Evolutionary conservation across 176 grass and related monocot genomes (phyloP).

Genomic region (Musa schizocarpa): DNA sequence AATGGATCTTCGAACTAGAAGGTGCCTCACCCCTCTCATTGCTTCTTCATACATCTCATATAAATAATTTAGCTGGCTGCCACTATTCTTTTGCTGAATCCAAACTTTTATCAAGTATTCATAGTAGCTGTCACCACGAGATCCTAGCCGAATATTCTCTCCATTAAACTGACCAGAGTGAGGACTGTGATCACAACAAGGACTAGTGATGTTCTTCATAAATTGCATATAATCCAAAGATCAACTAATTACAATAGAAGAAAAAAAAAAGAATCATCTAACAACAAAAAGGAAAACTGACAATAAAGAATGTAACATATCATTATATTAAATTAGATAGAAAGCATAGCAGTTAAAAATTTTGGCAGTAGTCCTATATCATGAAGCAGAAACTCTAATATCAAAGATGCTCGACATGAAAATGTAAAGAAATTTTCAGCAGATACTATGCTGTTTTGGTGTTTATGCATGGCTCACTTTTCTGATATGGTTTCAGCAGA

Average conservation of each 20-base stretch:
- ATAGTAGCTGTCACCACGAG: constrained; percentile 98
- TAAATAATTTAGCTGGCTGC: constrained; percentile 63
- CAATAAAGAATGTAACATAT: not conserved
- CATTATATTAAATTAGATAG: not conserved
- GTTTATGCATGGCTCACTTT: too few relatives aligned
- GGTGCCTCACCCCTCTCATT: constrained; percentile 88
- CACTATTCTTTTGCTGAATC: constrained; percentile 65
- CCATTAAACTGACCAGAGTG: constrained; percentile 77
- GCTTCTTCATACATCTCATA: constrained; percentile 89
- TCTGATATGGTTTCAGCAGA: too few relatives aligned
- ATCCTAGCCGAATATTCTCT: constrained; percentile 92
- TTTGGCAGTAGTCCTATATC: not conserved
- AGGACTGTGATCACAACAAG: constrained; percentile 54
- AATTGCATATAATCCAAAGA: constrained; percentile 6
- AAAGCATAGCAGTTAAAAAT: not conserved
- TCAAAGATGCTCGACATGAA: too few relatives aligned
- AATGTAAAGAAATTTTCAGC: too few relatives aligned
- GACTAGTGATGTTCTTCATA: constrained; percentile 17
- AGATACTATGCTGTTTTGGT: too few relatives aligned
- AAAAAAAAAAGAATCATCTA: too few relatives aligned
- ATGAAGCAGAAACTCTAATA: too few relatives aligned
- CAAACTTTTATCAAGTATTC: constrained; percentile 95
- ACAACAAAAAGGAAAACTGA: not conserved
- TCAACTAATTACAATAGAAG: not conserved
- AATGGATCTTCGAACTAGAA: constrained; percentile 82